Conservation (phyloP, 805 yeast genomes). For the Spathaspora boniae region DNA sequence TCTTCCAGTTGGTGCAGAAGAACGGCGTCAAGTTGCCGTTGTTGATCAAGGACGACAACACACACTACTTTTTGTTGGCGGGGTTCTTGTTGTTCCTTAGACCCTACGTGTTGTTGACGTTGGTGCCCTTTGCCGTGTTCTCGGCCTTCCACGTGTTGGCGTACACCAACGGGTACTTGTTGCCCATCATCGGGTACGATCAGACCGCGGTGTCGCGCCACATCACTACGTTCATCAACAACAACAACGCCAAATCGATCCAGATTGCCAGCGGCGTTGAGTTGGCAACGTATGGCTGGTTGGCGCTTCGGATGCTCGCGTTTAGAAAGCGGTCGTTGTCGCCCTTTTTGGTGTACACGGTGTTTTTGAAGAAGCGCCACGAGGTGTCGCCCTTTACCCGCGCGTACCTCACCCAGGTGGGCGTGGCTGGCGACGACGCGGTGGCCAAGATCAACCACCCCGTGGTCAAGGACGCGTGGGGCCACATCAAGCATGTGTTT, state of each 20-base stretch:
- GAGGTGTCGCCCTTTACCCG: slow-evolving; percentile 75
- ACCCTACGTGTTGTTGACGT: slow-evolving; percentile 56
- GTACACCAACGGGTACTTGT: slow-evolving; percentile 58
- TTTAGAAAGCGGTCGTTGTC: slow-evolving; percentile 63
- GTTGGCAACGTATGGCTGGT: slow-evolving; percentile 41
- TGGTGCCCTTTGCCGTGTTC: slow-evolving; percentile 72
- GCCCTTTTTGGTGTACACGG: slow-evolving; percentile 48
- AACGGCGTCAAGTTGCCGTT: slow-evolving; percentile 19
- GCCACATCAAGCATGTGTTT: slow-evolving; percentile 27
- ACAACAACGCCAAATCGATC: slow-evolving; percentile 35
- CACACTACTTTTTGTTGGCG: slow-evolving; percentile 63
- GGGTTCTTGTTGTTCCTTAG: slow-evolving; percentile 50
- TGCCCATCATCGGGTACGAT: slow-evolving; percentile 55
- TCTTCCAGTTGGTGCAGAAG: slow-evolving; percentile 50
- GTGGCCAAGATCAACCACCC: slow-evolving; percentile 28
- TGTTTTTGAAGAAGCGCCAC: slow-evolving; percentile 73
- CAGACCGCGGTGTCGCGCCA: slow-evolving; percentile 32
- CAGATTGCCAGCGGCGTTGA: slow-evolving; percentile 39
- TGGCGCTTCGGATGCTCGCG: slow-evolving; percentile 51
- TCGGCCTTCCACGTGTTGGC: slow-evolving; percentile 80
- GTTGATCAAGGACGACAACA: slow-evolving; percentile 54
- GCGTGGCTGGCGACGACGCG: slow-evolving; percentile 43
- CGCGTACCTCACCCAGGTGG: slow-evolving; percentile 62
- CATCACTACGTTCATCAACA: slow-evolving; percentile 32
- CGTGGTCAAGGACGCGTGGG: slow-evolving; percentile 35